Evolutionary conservation across 2,329 filamentous ascomycete genomes (phyloP), one percentile per base, ranked within the genome.

Genomic region (Neofusicoccum kwambonambiense): DNA sequence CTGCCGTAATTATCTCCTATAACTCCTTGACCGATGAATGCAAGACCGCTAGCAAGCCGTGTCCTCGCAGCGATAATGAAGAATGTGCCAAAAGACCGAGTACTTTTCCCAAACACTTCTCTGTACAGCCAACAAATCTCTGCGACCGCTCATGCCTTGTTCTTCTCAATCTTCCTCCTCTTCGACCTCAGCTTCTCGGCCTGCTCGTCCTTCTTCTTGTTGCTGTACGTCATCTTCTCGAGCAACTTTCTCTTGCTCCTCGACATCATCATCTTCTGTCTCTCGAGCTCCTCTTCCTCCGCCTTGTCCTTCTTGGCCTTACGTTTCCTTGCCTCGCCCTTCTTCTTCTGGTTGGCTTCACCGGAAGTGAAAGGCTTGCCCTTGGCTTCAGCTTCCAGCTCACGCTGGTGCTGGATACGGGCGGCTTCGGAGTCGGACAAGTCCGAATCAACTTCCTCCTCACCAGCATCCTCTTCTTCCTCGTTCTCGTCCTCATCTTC

Each of bases 241-340:
- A 94, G 90, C 73, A 97, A 82, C 88, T 97, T 97, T 73, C 95
- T 86, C 88, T 98, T 99, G 87, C 96, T 95, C 79, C 96, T 91
- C 78, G 90, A 91, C 83, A 98, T 89, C 95, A 99, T 99, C 82
- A 96, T 95, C 87, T 97, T 97, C 77, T 92, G 90, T 68, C 94
- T 86, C 78, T 97, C 93, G 65, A 96, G 79, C 72, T 98, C 93
- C 78, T 98, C 95, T 3, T 90, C 89, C 75, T 95, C 91, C 73
- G 85, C 81, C 68, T 79, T 80, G 72, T 79, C 76, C 72, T 87
- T 85, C 75, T 84, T 84, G 66, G 87, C 86, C 41, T 87, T 86
- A 66, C 81, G 79, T 79, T 91, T 89, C 81, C 89, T 90, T 82
- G 71, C 90, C 70, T 83, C 86, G 15, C 87, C 89, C 70, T 91